Evolutionary conservation across 148 eudicot genomes (phyloP).

Genomic region (Rhododendron ferrugineum): DNA sequence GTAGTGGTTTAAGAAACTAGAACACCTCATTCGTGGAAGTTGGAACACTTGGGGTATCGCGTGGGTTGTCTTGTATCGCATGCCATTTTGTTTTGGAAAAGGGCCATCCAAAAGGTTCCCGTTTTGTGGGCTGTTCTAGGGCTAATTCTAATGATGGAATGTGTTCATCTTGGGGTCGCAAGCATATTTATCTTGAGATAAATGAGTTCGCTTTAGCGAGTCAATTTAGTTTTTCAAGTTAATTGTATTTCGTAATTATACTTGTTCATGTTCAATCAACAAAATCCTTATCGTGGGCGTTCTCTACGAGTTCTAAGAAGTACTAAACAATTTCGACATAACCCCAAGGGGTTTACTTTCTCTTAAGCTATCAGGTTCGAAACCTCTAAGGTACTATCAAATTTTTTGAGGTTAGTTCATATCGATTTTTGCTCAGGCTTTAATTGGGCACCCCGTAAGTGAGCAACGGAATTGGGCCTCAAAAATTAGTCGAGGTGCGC

Average conservation of each 20-base stretch:
- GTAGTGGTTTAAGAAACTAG: neutral
- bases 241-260: neutral
- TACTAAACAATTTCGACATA: no score
- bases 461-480: no score
- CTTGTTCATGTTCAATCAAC: neutral
- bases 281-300: neutral
- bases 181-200: neutral
- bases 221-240: no score
- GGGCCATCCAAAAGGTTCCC: neutral
- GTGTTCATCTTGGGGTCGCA: neutral
- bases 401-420: no score
- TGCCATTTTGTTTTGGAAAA: neutral
- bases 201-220: neutral
- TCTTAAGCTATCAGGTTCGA: no score
- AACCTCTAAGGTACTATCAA: no score
- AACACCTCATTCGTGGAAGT: neutral
- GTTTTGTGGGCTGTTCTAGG: neutral
- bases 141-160: neutral
- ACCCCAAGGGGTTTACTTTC: no score
- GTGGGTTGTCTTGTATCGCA: neutral
- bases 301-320: no score
- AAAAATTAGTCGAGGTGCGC: no score
- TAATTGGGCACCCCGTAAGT: no score
- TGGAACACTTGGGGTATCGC: neutral
- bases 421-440: no score